A percentile compares a stretch with the other conserved stretches of the same genome.
Evolutionary conservation across 1,284 basidiomycete species (phyloP).

Genomic region (Apiotrichum montevideense): DNA sequence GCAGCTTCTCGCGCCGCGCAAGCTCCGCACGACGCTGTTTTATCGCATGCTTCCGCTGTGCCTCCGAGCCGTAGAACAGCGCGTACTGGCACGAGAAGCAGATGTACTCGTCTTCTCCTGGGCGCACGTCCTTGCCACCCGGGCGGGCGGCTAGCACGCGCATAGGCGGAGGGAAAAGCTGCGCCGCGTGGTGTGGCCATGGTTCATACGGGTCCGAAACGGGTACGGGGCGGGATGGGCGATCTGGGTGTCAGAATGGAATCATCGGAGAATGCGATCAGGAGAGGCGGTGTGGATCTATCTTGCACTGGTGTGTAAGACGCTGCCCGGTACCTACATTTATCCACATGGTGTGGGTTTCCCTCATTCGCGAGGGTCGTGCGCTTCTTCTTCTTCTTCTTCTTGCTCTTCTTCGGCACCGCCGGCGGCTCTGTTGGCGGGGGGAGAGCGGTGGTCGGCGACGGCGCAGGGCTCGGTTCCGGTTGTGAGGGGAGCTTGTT

Average conservation of each 20-base stretch:
- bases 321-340: constrained; percentile 46
- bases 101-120: constrained; percentile 71
- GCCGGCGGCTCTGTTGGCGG: neutral
- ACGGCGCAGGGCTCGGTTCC: constrained; percentile 1
- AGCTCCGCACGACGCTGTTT: constrained; percentile 71
- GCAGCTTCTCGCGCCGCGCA: constrained; percentile 63
- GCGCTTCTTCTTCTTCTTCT: constrained; percentile 78
- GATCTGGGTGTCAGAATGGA: constrained; percentile 30
- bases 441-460: neutral
- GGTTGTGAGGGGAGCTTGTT: constrained; percentile 21
- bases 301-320: no score
- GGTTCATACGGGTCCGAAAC: constrained; percentile 31
- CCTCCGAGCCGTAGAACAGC: constrained; percentile 69
- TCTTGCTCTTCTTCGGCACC: constrained; percentile 48
- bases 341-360: constrained; percentile 82
- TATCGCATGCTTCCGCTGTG: constrained; percentile 59
- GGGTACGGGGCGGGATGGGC: constrained; percentile 31
- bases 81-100: constrained; percentile 82
- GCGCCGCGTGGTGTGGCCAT: constrained; percentile 28
- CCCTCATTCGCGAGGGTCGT: constrained; percentile 76
- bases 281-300: no score
- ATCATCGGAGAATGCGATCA: no score
- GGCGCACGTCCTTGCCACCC: constrained; percentile 42
- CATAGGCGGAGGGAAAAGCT: constrained; percentile 44
- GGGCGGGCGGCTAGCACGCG: constrained; percentile 21